Conservation (phyloP, 192 early-diverging fungal species). For the Entophlyctis luteolus region DNA sequence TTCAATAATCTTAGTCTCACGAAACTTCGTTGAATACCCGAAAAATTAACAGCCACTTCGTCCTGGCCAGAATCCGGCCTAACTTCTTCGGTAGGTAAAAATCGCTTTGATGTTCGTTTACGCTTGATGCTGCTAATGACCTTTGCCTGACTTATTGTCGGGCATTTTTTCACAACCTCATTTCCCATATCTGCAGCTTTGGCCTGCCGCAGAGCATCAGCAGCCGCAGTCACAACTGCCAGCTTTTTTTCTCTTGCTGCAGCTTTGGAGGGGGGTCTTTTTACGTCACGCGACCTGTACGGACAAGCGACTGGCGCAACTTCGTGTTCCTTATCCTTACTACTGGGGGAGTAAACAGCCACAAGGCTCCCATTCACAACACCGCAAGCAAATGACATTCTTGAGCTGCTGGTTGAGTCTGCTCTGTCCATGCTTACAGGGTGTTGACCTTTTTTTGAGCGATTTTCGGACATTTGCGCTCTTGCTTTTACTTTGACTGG, state of each 20-base stretch:
- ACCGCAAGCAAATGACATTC: neutral
- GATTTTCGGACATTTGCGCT: too few relatives aligned
- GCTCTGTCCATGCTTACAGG: too few relatives aligned
- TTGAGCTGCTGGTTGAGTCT: neutral
- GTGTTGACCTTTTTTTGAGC: too few relatives aligned
- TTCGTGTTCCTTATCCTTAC: neutral
- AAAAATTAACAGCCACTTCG: neutral
- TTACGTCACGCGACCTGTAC: neutral
- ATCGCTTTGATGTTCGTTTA: neutral
- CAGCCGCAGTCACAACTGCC: conserved; percentile 11
- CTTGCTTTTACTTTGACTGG: too few relatives aligned
- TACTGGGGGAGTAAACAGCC: neutral
- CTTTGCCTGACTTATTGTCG: neutral
- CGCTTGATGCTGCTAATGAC: too few relatives aligned
- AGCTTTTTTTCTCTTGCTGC: neutral
- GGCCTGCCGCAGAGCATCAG: neutral
- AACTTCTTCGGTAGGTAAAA: neutral
- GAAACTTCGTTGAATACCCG: neutral
- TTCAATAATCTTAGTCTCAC: neutral
- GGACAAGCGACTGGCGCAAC: neutral
- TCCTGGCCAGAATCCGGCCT: neutral
- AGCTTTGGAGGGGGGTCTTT: neutral
- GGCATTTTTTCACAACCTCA: too few relatives aligned
- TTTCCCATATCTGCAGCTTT: too few relatives aligned
- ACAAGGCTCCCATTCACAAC: neutral